Evolutionary conservation across 805 yeast species (phyloP).

Genomic region (Aciculoconidium aculeatum): DNA sequence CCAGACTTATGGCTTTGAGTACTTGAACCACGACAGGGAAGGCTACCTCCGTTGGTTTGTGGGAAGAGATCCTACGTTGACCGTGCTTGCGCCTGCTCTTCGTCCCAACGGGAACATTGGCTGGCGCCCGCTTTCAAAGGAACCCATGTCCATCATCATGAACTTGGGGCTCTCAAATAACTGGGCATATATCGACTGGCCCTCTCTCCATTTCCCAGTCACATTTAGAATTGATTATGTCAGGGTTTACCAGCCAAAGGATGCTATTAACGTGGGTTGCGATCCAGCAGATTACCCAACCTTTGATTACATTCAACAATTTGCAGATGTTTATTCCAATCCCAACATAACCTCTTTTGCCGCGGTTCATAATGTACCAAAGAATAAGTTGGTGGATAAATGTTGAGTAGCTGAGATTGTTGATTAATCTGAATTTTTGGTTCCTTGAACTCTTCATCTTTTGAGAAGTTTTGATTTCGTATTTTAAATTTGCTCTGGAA

Average conservation of each 20-base stretch:
- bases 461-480: too few relatives aligned
- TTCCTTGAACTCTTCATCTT: too few relatives aligned
- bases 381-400: conserved; percentile 25
- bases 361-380: conserved; percentile 55
- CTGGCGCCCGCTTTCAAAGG: conserved; percentile 76
- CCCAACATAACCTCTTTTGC: conserved; percentile 70
- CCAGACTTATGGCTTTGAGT: conserved; percentile 79
- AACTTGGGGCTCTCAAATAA: conserved; percentile 86
- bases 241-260: conserved; percentile 80
- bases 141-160: conserved; percentile 87
- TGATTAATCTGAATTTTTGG: too few relatives aligned
- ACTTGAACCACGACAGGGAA: conserved; percentile 54
- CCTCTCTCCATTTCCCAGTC: conserved; percentile 70
- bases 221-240: conserved; percentile 77
- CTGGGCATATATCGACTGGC: conserved; percentile 95
- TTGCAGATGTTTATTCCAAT: conserved; percentile 62
- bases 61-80: conserved; percentile 73
- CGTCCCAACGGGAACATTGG: conserved; percentile 90
- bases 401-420: too few relatives aligned
- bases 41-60: conserved; percentile 88
- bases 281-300: conserved; percentile 89
- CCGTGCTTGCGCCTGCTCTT: conserved; percentile 66
- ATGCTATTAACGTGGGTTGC: conserved; percentile 59
- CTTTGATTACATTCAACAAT: conserved; percentile 68
- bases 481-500: too few relatives aligned